Evolutionary conservation across 2,329 filamentous ascomycete genomes (phyloP).

Genomic region (Cladosporium phlei): DNA sequence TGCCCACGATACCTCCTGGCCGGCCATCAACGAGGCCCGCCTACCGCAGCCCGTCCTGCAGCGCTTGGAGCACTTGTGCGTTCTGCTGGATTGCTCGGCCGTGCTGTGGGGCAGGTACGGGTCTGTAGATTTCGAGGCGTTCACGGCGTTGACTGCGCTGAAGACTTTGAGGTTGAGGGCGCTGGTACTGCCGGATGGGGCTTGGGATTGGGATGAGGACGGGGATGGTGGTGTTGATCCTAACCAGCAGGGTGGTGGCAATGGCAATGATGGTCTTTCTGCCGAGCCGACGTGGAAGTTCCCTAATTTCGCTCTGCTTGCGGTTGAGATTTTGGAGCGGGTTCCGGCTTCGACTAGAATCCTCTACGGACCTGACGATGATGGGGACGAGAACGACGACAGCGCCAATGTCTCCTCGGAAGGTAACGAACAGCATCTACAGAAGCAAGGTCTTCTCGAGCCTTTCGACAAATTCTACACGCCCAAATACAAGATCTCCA

Average conservation of each 20-base stretch:
- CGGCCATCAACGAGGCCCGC: constrained; percentile 20
- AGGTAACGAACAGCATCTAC: background rate
- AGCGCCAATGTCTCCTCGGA: background rate
- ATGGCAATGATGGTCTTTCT: too few species aligned
- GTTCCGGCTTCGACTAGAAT: constrained; percentile 17
- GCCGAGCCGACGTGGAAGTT: constrained; percentile 3
- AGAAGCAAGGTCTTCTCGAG: background rate
- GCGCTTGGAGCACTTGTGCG: constrained; percentile 20
- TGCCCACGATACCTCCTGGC: constrained; percentile 25
- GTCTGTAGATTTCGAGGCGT: constrained; percentile 3
- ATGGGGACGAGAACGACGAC: background rate
- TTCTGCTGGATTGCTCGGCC: constrained; percentile 24
- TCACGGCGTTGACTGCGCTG: constrained; percentile 5
- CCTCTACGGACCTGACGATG: constrained; percentile 15
- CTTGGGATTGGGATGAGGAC: background rate
- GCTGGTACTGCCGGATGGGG: constrained; percentile 13
- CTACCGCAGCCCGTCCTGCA: constrained; percentile 22
- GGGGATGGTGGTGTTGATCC: constrained; percentile 8
- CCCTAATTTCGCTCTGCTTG: constrained; percentile 10
- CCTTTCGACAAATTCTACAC: constrained; percentile 11
- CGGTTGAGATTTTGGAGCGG: constrained; percentile 19
- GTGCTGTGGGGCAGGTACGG: constrained; percentile 18
- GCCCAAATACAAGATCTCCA: background rate
- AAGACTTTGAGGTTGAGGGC: constrained; percentile 1
- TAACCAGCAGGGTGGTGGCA: constrained; percentile 10